Percentiles rank a stretch among this genome's conserved stretches.
These are phyloP conservation scores for Thoreauomyces humboldtii DNA, from an alignment of 192 early-diverging fungal species.

Conservation along the genomic window DNA sequence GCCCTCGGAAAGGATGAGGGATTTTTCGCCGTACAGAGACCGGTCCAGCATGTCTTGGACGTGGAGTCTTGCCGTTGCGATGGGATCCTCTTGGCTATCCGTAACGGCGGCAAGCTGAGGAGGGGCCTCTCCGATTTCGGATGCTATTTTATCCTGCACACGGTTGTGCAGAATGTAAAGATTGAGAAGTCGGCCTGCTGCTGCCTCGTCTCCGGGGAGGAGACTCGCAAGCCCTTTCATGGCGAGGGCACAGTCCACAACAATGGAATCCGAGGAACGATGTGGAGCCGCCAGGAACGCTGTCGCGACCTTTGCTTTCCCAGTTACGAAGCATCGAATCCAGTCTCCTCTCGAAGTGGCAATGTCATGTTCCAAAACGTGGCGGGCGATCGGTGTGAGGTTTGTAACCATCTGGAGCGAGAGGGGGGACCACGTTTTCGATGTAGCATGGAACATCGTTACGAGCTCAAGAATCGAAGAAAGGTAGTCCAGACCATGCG, in stretches of 20 bases:
- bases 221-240: conserved; percentile 7
- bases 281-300: no score
- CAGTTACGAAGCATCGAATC: conserved; percentile 12
- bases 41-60: conserved; percentile 23
- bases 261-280: no score
- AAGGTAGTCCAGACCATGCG: no score
- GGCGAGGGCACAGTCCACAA: conserved; percentile 16
- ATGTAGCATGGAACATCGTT: no score
- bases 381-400: no score
- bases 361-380: no score
- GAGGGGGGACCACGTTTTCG: no score
- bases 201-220: conserved; percentile 28
- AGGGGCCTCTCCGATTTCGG: no score
- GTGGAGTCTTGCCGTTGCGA: not conserved
- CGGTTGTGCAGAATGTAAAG: conserved; percentile 14
- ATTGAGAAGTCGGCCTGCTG: conserved; percentile 19
- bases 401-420: no score
- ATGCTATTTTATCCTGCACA: not conserved
- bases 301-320: no score
- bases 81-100: not conserved
- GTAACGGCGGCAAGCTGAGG: no score
- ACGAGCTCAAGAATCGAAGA: no score
- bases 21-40: conserved; percentile 11
- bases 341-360: not conserved
- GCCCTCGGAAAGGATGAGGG: conserved; percentile 15